Conservation (phyloP, 208 protist species). For the Herpetomonas tarakana region DNA sequence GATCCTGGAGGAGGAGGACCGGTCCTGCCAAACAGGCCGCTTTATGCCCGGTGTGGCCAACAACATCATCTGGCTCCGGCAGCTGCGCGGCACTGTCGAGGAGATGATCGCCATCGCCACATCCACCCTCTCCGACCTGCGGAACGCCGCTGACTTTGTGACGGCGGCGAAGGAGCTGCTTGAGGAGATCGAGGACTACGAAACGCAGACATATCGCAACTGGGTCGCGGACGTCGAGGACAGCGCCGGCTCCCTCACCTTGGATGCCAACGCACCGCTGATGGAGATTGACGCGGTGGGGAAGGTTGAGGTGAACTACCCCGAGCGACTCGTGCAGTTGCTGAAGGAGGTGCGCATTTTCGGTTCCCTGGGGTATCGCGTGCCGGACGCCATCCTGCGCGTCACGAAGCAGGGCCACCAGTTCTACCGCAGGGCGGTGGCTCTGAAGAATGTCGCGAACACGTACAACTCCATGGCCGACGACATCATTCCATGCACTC, state of each 20-base stretch:
- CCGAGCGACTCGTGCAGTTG: slow-evolving; percentile 87
- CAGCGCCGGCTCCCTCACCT: slow-evolving; percentile 54
- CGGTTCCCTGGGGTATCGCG: slow-evolving; percentile 60
- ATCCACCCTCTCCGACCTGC: slow-evolving; percentile 74
- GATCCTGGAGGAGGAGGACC: slow-evolving; percentile 83
- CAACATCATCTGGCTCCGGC: slow-evolving; percentile 90
- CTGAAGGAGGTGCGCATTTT: slow-evolving; percentile 89
- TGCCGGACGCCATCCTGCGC: slow-evolving; percentile 50
- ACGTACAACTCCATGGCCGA: slow-evolving; percentile 92
- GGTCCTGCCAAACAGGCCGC: slow-evolving; percentile 81
- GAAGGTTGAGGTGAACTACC: slow-evolving; percentile 84
- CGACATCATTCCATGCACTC: slow-evolving; percentile 90
- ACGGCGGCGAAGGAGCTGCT: slow-evolving; percentile 44
- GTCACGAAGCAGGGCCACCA: slow-evolving; percentile 77
- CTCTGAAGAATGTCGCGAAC: slow-evolving; percentile 91
- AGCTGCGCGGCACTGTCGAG: slow-evolving; percentile 70
- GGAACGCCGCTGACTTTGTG: slow-evolving; percentile 61
- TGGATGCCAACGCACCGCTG: slow-evolving; percentile 78
- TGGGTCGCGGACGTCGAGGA: slow-evolving; percentile 82
- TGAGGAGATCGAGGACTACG: slow-evolving; percentile 87
- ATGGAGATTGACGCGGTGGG: slow-evolving; percentile 86
- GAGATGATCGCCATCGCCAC: slow-evolving; percentile 79
- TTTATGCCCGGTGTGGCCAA: slow-evolving; percentile 92
- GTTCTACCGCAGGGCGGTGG: slow-evolving; percentile 84
- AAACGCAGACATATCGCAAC: slow-evolving; percentile 74